A percentile compares a stretch with the other conserved stretches of the same genome.
Conservation (phyloP, 2,329 filamentous ascomycete species). For the Paraphoma sp. region DNA sequence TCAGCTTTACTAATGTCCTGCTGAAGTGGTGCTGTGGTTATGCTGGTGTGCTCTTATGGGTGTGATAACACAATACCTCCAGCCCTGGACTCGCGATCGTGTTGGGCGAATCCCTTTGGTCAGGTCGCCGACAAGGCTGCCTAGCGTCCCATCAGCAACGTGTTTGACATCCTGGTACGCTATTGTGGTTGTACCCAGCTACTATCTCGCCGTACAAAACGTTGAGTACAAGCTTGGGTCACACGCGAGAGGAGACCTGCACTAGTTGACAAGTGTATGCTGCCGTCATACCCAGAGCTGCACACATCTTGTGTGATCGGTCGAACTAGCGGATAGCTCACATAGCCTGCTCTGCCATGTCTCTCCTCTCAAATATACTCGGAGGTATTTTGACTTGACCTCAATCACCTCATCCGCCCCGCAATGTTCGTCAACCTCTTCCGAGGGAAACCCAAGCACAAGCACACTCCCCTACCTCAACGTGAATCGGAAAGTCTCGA, state of each 20-base stretch:
- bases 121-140: neutral
- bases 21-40: too few relatives aligned
- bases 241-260: neutral
- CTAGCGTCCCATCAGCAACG: constrained; percentile 10
- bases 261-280: neutral
- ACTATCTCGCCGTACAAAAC: neutral
- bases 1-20: too few relatives aligned
- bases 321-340: neutral
- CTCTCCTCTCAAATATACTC: neutral
- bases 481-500: constrained; percentile 16
- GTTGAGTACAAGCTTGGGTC: neutral
- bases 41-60: too few relatives aligned
- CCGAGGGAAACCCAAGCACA: constrained; percentile 10
- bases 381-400: neutral
- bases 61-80: neutral
- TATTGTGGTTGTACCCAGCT: constrained; percentile 3
- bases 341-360: neutral
- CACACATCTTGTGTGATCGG: neutral
- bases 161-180: constrained; percentile 6
- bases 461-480: constrained; percentile 13
- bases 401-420: neutral
- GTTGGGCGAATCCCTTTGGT: neutral
- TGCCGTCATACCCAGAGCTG: neutral
- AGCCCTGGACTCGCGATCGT: neutral
- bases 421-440: constrained; percentile 17